Conservation (phyloP, 768 basidiomycete genomes). For the Fomitopsis serialis region DNA sequence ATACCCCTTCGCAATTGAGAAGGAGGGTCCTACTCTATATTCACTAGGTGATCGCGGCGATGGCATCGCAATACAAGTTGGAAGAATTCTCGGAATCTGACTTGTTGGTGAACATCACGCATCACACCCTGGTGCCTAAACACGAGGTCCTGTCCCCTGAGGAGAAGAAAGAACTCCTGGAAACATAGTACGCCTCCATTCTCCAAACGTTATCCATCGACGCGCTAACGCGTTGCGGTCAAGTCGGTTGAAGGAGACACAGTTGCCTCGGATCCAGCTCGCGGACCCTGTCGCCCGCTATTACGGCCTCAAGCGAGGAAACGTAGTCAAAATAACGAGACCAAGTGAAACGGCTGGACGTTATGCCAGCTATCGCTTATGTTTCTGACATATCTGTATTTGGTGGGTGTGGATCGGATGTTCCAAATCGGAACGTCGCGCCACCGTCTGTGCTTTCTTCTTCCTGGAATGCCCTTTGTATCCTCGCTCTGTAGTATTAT, state of each 20-base stretch:
- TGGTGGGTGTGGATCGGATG: neutral
- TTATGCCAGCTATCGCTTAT: constrained; percentile 89
- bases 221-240: neutral
- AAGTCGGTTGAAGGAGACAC: constrained; percentile 96
- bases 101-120: constrained; percentile 94
- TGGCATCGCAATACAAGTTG: constrained; percentile 80
- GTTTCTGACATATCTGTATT: constrained; percentile 45
- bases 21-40: neutral
- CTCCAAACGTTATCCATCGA: neutral
- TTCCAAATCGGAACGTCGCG: neutral
- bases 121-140: constrained; percentile 90
- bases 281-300: constrained; percentile 98
- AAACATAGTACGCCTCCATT: constrained; percentile 77
- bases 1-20: neutral
- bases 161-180: constrained; percentile 81
- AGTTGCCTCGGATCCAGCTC: constrained; percentile 93
- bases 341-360: constrained; percentile 96
- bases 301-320: constrained; percentile 91
- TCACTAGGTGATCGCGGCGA: constrained; percentile 81
- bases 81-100: constrained; percentile 98
- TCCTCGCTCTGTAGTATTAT: neutral
- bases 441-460: neutral
- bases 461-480: constrained; percentile 5
- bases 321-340: constrained; percentile 97
- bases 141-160: constrained; percentile 84